These are phyloP conservation scores for Pseudophaeomoniella oleicola DNA, from an alignment of 2,329 filamentous ascomycete species.

Conservation along the genomic window DNA sequence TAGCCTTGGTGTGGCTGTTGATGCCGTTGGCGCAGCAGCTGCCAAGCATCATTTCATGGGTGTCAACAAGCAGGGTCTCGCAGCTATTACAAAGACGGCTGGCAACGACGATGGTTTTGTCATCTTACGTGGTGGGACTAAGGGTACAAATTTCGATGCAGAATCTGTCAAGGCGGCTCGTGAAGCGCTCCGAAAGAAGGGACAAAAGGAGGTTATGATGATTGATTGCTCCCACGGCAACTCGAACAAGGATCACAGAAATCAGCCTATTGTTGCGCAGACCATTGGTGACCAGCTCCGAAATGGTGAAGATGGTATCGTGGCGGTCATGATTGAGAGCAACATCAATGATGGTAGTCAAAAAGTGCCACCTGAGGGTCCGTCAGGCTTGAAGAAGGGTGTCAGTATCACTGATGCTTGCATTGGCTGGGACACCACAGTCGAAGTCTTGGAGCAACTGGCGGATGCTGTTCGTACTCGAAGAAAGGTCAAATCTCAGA, in stretches of 20 bases:
- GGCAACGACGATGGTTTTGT: constrained; percentile 97
- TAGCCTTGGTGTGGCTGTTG: constrained; percentile 73
- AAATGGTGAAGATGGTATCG: constrained; percentile 70
- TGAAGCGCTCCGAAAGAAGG: constrained; percentile 59
- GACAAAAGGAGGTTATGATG: constrained; percentile 69
- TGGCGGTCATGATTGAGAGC: constrained; percentile 98
- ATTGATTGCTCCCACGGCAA: constrained; percentile 97
- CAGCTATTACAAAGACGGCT: constrained; percentile 83
- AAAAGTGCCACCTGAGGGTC: constrained; percentile 80
- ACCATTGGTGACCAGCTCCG: constrained; percentile 71
- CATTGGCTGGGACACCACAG: constrained; percentile 81
- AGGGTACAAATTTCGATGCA: constrained; percentile 86
- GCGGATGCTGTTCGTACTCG: constrained; percentile 70
- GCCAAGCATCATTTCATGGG: constrained; percentile 95
- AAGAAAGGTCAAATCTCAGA: constrained; percentile 33
- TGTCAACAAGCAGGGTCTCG: constrained; percentile 90
- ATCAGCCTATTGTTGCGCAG: constrained; percentile 86
- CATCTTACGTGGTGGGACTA: constrained; percentile 81
- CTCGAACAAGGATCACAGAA: constrained; percentile 89
- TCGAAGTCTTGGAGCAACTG: constrained; percentile 67
- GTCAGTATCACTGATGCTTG: constrained; percentile 96
- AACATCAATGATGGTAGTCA: constrained; percentile 92
- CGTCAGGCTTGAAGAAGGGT: constrained; percentile 73
- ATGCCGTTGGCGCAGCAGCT: constrained; percentile 83
- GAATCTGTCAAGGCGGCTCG: constrained; percentile 75